Percentiles rank a stretch among this genome's conserved stretches.
Evolutionary conservation across 768 basidiomycete genomes (phyloP).

Genomic region (Strobilomyces confusus): DNA sequence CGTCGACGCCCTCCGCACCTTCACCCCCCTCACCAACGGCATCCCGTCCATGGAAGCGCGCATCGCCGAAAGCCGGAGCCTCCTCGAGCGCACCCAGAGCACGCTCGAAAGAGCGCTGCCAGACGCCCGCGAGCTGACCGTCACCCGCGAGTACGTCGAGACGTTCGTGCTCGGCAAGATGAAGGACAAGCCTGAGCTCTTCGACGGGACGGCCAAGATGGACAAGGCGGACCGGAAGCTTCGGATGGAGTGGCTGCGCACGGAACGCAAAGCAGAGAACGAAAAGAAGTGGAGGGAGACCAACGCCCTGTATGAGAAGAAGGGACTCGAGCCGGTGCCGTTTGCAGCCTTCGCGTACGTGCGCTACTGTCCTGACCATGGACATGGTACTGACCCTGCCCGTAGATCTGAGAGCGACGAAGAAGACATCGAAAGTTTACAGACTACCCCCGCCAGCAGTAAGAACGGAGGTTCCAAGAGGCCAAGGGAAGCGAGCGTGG

Average conservation of each 20-base stretch:
- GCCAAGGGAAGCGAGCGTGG: slow-evolving; percentile 6
- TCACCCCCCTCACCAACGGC: slow-evolving; percentile 21
- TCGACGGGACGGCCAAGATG: slow-evolving; percentile 30
- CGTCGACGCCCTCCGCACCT: slow-evolving; percentile 27
- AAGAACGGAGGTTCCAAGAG: slow-evolving; percentile 15
- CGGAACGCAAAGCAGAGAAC: slow-evolving; percentile 17
- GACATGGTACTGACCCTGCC: not conserved
- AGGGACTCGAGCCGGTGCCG: slow-evolving; percentile 14
- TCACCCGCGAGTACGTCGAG: slow-evolving; percentile 28
- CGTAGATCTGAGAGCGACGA: slow-evolving; percentile 24
- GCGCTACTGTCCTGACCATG: not conserved
- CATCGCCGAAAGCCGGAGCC: slow-evolving; percentile 17
- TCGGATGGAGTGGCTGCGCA: slow-evolving; percentile 24
- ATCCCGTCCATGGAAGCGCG: slow-evolving; percentile 17
- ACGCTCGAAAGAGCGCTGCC: slow-evolving; percentile 14
- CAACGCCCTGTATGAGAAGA: slow-evolving; percentile 10
- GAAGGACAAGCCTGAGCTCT: slow-evolving; percentile 30
- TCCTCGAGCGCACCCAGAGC: slow-evolving; percentile 17
- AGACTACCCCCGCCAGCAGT: slow-evolving; percentile 23
- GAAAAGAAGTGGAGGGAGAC: slow-evolving; percentile 18
- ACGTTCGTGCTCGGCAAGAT: slow-evolving; percentile 23
- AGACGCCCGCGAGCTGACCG: slow-evolving; percentile 17
- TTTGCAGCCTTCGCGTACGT: slow-evolving; percentile 26
- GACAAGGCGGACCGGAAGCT: slow-evolving; percentile 19
- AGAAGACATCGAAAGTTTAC: slow-evolving; percentile 23